Evolutionary conservation across 2,329 filamentous ascomycete genomes (phyloP), one percentile per base, ranked within the genome.

Genomic region (Sphaerulina populicola): DNA sequence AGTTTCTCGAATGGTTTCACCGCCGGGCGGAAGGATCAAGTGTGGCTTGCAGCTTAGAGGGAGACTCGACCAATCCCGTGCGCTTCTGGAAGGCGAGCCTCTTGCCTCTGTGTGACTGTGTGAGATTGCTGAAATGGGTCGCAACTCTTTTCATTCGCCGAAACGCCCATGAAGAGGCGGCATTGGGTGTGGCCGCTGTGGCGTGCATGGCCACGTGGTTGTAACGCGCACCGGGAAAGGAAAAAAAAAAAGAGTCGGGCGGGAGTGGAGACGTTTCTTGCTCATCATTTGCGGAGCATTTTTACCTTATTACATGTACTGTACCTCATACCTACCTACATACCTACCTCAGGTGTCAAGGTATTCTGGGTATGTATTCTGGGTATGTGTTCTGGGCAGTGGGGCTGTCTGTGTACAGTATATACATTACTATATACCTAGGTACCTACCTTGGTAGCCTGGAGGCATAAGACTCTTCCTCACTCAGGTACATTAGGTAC

Each of bases 121-220:
- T 47, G 36, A 21, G 39, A 47, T 47, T 47, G 44, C 18, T 18
- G 18, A 18, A 18, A 18, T 18, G 18, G 18, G 18, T 18, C 18
- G 44, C 39, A 39, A 15, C 35, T 18, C 7, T 14, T 10, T 21
- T 47, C 35, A 47, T 47, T 47, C 44, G 44, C 35, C 18, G 23
- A 11, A 6, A 14, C 12, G 14, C 14, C 14, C 11, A 18, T 30
- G 30, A 14, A 36, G 23, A 47, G 36, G 36, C 35, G 36, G 36
- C 35, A n/a, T 27, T 36, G 37, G 37, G 29, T 29, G 44, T 47
- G 44, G 44, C 44, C 27, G 18, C 15, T 29, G 44, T 47, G 44
- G 44, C 44, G 39, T 47, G 44, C 44, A 47, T 35, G 35, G 15
- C 44, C 44, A 47, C 44, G 44, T 47, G 44, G 21, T 23, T 18